Percentiles rank a stretch among this genome's conserved stretches.
phyloP scores from a whole-genome alignment of 495 filamentous ascomycete genomes.

The Tuber borchii region DNA sequence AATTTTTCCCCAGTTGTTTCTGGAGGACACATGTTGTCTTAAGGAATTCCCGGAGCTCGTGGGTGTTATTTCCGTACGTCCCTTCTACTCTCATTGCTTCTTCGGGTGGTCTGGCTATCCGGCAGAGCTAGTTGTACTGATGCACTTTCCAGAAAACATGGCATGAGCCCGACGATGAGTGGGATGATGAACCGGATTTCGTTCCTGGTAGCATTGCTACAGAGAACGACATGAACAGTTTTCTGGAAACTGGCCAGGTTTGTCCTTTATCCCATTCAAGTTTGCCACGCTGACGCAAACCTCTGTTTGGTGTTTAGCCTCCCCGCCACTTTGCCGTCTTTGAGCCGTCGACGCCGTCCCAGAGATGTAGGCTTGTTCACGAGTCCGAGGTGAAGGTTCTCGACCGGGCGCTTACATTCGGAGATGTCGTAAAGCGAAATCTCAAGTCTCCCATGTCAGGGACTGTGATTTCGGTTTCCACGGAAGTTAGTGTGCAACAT shows the following conservation, averaged over 20 bases:
- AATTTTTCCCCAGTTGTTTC: constrained; percentile 27
- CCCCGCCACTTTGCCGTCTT: constrained; percentile 43
- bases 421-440: constrained; percentile 48
- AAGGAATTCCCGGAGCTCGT: constrained; percentile 21
- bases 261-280: constrained; percentile 1
- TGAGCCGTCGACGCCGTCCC: constrained; percentile 41
- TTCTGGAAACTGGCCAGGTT: constrained; percentile 43
- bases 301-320: constrained; percentile 34
- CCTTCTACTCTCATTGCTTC: constrained; percentile 2
- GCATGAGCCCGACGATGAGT: constrained; percentile 40
- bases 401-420: constrained; percentile 45
- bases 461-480: constrained; percentile 43
- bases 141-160: constrained; percentile 36
- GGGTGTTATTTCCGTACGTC: constrained; percentile 37
- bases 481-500: constrained; percentile 42
- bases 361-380: constrained; percentile 43
- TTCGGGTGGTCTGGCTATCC: constrained; percentile 15
- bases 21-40: constrained; percentile 39
- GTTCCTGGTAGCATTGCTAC: constrained; percentile 36
- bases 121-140: background rate
- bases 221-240: constrained; percentile 33
- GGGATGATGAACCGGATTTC: constrained; percentile 36
- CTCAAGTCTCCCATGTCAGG: constrained; percentile 45
- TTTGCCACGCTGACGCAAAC: background rate
- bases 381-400: constrained; percentile 47